Conservation (phyloP, 495 filamentous ascomycete species). For the Usnea hakonensis region DNA sequence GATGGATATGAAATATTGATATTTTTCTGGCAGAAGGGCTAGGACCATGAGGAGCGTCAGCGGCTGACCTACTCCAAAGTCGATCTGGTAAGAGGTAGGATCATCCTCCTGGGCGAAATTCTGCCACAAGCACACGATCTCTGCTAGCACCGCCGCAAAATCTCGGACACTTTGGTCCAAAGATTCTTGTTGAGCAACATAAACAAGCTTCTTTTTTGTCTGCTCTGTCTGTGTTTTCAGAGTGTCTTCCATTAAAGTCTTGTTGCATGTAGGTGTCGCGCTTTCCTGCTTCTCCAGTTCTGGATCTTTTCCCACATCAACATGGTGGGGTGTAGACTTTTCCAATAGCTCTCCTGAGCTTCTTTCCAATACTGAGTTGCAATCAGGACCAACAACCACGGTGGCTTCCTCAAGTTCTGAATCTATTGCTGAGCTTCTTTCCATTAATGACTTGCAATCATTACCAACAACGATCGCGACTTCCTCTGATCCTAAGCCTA, state of each 20-base stretch:
- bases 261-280: not conserved
- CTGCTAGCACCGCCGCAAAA: not conserved
- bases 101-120: not conserved
- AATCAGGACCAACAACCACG: no score
- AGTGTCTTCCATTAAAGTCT: not conserved
- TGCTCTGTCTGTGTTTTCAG: not conserved
- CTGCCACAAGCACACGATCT: not conserved
- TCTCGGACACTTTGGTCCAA: not conserved
- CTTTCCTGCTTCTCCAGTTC: no score
- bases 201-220: not conserved
- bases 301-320: no score
- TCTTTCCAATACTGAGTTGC: no score
- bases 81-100: not conserved
- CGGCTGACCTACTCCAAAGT: not conserved
- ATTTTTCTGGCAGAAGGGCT: not conserved
- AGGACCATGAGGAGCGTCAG: not conserved
- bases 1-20: not conserved
- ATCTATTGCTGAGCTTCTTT: no score
- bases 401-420: no score
- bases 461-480: no score
- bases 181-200: not conserved
- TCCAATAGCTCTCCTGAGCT: no score
- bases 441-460: no score
- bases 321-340: no score
- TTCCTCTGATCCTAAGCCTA: no score